Conservation (phyloP, 495 filamentous ascomycete species). For the Staphylotrichum longicolle region DNA sequence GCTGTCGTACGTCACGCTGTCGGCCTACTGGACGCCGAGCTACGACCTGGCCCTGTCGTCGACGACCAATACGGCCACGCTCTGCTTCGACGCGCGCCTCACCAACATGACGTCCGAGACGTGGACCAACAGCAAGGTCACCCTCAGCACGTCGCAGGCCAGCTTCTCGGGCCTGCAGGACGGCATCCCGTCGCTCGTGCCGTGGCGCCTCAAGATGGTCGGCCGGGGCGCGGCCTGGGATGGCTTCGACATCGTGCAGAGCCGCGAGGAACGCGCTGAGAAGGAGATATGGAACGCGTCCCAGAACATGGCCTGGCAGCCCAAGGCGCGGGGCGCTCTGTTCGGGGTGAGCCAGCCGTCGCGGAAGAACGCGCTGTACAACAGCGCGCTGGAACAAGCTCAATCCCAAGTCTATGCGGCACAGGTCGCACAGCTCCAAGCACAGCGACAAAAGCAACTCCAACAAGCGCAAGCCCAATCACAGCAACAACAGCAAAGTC, state of each 20-base stretch:
- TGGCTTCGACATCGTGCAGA: slow-evolving; percentile 27
- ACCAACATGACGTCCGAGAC: slow-evolving; percentile 64
- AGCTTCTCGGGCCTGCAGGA: slow-evolving; percentile 61
- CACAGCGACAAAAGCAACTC: no score
- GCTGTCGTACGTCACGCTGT: slow-evolving; percentile 62
- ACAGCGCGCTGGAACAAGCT: no score
- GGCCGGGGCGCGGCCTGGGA: slow-evolving; percentile 25
- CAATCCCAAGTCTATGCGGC: no score
- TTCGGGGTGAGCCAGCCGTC: slow-evolving; percentile 31
- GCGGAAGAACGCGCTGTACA: neutral
- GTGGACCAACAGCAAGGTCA: slow-evolving; percentile 64
- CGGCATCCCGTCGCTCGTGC: slow-evolving; percentile 53
- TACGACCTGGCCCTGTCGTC: slow-evolving; percentile 66
- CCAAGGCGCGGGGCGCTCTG: slow-evolving; percentile 36
- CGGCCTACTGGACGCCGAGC: slow-evolving; percentile 62
- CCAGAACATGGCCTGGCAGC: slow-evolving; percentile 22
- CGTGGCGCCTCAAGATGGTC: slow-evolving; percentile 58
- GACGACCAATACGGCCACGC: slow-evolving; percentile 48
- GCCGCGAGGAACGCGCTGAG: slow-evolving; percentile 30
- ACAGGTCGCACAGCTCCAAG: no score
- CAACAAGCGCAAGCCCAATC: neutral
- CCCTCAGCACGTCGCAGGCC: slow-evolving; percentile 67
- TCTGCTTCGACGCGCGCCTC: slow-evolving; percentile 64
- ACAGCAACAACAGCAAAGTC: no score
- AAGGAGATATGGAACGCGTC: slow-evolving; percentile 27